Conservation (phyloP, 2,329 filamentous ascomycete species). For the Alternaria metachromatica region DNA sequence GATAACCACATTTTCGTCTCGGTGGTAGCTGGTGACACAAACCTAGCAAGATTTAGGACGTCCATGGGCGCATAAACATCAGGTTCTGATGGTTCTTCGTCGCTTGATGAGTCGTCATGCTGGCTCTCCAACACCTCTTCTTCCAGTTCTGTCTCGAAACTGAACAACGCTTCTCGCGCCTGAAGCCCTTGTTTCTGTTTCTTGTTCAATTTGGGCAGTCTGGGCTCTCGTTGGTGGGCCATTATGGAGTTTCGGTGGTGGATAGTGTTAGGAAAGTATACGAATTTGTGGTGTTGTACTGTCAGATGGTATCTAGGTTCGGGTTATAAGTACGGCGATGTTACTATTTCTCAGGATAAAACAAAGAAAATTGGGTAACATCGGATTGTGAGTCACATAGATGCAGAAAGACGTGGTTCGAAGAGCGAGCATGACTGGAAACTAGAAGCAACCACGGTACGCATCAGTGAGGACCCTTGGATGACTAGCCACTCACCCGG, state of each 20-base stretch:
- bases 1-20: not conserved
- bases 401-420: not conserved
- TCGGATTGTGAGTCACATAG: not conserved
- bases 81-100: not conserved
- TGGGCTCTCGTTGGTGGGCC: not conserved
- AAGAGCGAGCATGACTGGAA: not conserved
- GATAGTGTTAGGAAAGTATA: too few relatives aligned
- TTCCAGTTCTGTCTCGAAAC: too few relatives aligned
- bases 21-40: not conserved
- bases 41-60: not conserved
- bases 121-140: not conserved
- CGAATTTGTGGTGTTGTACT: too few relatives aligned
- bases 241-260: not conserved
- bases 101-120: not conserved
- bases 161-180: not conserved
- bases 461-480: not conserved
- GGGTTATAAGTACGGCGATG: too few relatives aligned
- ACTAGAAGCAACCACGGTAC: not conserved
- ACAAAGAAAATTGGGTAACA: not conserved
- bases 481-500: not conserved
- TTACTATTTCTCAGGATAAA: too few relatives aligned
- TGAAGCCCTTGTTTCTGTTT: not conserved
- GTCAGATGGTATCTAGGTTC: too few relatives aligned
- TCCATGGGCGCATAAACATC: not conserved
- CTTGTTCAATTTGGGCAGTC: not conserved